phyloP scores from a whole-genome alignment of 208 protist genomes.

The Acanthamoeba royreba region DNA sequence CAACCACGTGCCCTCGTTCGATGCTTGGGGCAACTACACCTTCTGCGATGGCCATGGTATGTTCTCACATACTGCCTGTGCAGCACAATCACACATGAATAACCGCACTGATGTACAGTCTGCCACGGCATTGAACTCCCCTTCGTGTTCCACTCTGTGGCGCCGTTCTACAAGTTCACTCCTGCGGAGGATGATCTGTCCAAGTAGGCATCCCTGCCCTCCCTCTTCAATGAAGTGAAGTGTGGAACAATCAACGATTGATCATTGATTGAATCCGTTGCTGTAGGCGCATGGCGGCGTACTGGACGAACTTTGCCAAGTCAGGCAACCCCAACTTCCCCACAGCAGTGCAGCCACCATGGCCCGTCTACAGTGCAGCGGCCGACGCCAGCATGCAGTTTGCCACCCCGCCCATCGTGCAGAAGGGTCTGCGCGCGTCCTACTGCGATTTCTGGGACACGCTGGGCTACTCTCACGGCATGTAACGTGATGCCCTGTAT shows the following conservation, averaged over 20 bases:
- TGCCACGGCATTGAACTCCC: constrained; percentile 56
- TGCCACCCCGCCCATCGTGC: not conserved
- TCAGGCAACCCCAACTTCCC: constrained; percentile 46
- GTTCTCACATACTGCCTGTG: not conserved
- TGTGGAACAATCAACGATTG: not conserved
- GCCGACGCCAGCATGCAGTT: not conserved
- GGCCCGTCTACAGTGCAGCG: not conserved
- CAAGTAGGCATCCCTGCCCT: not conserved
- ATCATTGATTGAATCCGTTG: not conserved
- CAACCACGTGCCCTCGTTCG: constrained; percentile 12
- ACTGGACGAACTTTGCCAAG: constrained; percentile 58
- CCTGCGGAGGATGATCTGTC: not conserved
- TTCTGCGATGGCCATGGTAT: not conserved
- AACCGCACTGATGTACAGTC: not conserved
- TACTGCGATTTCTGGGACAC: not conserved
- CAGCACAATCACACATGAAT: not conserved
- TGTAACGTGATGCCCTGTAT: too few relatives aligned
- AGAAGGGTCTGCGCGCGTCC: not conserved
- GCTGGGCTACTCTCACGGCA: not conserved
- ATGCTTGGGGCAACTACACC: constrained; percentile 47
- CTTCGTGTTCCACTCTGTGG: constrained; percentile 46
- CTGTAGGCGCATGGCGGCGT: constrained; percentile 21
- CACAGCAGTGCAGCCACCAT: not conserved
- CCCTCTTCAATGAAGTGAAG: not conserved
- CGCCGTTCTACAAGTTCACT: not conserved